These are phyloP conservation scores for Adansonia gregorii DNA, from an alignment of 441 rosid species.

Conservation along the genomic window DNA sequence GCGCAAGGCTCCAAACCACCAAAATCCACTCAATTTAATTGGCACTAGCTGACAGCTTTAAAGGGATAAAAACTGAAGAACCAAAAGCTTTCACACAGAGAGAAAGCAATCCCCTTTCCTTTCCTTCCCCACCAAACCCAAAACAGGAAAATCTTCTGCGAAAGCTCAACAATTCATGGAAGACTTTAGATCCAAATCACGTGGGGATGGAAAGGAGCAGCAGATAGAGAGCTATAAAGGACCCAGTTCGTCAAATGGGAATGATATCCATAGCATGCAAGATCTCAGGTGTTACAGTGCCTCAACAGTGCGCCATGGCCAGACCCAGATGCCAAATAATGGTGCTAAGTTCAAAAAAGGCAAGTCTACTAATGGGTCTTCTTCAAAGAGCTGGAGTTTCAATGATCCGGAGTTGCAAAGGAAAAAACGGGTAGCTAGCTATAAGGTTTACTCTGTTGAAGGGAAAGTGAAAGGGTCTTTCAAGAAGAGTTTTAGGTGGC, in stretches of 20 bases:
- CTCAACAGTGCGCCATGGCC: constrained; percentile 33
- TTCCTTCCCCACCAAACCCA: neutral
- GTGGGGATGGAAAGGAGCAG: constrained; percentile 39
- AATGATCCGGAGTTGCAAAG: constrained; percentile 67
- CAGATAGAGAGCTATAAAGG: constrained; percentile 35
- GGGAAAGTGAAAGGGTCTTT: constrained; percentile 71
- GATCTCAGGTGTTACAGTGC: constrained; percentile 74
- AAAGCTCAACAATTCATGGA: constrained; percentile 34
- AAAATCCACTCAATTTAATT: neutral
- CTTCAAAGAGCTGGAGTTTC: constrained; percentile 55
- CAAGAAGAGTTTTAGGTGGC: constrained; percentile 67
- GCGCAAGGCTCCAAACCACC: constrained; percentile 18
- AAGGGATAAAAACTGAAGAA: neutral
- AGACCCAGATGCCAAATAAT: constrained; percentile 32
- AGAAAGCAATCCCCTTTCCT: neutral
- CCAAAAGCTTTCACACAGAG: neutral
- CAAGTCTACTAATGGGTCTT: constrained; percentile 45
- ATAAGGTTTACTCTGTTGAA: constrained; percentile 69
- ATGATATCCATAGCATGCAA: constrained; percentile 43
- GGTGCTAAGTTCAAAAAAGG: constrained; percentile 51
- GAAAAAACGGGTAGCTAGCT: constrained; percentile 72
- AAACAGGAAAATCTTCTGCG: neutral
- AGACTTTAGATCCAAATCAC: constrained; percentile 56
- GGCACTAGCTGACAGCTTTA: neutral
- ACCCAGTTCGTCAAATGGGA: constrained; percentile 19